phyloP scores from a whole-genome alignment of 345 rosid genomes.

The Eucalyptus grandis region DNA sequence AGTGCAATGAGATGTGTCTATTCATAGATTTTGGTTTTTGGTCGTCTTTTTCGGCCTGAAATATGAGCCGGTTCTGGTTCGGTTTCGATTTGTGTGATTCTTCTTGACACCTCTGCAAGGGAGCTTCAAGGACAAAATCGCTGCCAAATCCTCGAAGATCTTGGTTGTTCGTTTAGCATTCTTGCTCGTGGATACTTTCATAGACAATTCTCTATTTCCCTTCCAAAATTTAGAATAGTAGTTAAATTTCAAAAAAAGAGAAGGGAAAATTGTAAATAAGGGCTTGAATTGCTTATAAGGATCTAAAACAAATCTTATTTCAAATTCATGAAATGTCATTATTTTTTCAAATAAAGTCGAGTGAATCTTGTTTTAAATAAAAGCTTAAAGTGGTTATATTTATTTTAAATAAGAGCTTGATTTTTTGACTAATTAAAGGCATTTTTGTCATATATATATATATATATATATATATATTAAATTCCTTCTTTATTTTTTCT shows the following conservation, averaged over 20 bases:
- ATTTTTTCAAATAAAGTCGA: too few species aligned
- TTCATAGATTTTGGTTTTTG: not conserved
- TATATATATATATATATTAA: too few species aligned
- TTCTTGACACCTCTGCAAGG: not conserved
- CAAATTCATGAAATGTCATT: too few species aligned
- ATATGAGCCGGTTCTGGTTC: not conserved
- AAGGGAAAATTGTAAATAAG: too few species aligned
- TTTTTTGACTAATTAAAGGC: rapidly evolving
- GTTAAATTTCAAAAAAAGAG: not conserved
- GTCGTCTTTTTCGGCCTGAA: not conserved
- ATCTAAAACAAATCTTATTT: rapidly evolving
- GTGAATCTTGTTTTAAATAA: too few species aligned
- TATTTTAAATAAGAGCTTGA: too few species aligned
- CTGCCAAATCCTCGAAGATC: not conserved
- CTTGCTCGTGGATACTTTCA: not conserved
- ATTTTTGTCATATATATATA: too few species aligned
- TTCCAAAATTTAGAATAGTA: not conserved
- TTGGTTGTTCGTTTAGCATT: not conserved
- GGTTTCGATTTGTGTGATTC: not conserved
- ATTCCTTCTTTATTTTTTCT: too few species aligned
- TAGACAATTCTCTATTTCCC: not conserved
- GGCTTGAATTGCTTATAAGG: too few species aligned
- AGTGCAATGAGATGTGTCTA: too few species aligned
- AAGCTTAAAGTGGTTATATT: too few species aligned
- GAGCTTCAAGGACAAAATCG: not conserved